Evolutionary conservation across 768 basidiomycete species (phyloP), one percentile per base, ranked within the genome.

Genomic region (Phlegmacium glaucopus): DNA sequence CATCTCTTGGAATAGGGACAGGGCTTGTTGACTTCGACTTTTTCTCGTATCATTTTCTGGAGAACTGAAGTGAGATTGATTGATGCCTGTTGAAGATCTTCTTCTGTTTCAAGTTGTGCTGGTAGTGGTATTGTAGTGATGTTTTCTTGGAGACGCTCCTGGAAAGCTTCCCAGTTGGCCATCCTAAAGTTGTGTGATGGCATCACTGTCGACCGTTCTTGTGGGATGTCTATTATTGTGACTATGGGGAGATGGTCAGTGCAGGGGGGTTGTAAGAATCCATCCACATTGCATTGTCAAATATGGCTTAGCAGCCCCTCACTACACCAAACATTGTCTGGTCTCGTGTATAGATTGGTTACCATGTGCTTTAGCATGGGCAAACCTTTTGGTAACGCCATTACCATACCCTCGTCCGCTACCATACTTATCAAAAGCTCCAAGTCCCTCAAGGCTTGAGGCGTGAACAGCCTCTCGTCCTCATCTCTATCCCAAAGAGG

Each of bases 221-320:
- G 38, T 0, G 48, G 10, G 2, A 71, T 26, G 38, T 69, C 58
- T 1, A 75, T 6, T 0, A 48, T 34, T 0, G 59, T 66, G 17
- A 53, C 26, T 8, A 79, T 71, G 0, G 70, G 74, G 44, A 67
- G 62, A 52, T 79, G 74, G 56, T 79, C 72, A 3, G 74, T 65
- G 1, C 47, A 44, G 0, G 56, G 36, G 0, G 62, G 65, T 4
- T 36, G 51, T 0, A 37, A 3, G 1, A 45, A 47, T 1, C 52
- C 56, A 4, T 46, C 35, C 1, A 59, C 58, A 8, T 61, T 35
- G 54, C 74, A 77, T 3, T 39, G 4, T 0, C 46, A 18, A 0
- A 67, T 38, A n/a, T 6, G 11, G 6, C 32, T 34, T 6, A 34
- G 22, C 5, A 22, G 22, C 22, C 22, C 5, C 22, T 22, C 22